Percentiles rank a stretch among this genome's conserved stretches.
These are phyloP conservation scores for Prunus fruticosa DNA, from an alignment of 306 rosid genomes.

Conservation along the genomic window DNA sequence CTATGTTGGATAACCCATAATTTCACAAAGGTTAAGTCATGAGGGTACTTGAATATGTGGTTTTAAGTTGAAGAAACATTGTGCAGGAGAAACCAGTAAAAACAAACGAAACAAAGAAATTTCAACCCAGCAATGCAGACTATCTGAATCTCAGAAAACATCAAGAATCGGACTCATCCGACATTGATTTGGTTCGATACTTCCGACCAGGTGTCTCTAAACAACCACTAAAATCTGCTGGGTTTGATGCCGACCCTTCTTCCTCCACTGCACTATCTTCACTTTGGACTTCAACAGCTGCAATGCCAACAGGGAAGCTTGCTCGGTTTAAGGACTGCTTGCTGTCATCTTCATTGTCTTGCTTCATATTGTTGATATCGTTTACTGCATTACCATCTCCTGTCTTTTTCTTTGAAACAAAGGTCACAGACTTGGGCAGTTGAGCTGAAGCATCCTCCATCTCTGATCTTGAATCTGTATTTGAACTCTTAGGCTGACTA, in stretches of 20 bases:
- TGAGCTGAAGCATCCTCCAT: slow-evolving; percentile 6
- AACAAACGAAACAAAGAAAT: too few species aligned
- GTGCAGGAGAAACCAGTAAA: background rate
- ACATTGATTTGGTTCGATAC: slow-evolving; percentile 12
- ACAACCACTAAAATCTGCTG: background rate
- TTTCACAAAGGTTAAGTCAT: background rate
- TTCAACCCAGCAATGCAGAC: background rate
- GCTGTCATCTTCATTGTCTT: slow-evolving; percentile 13
- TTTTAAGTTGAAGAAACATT: background rate
- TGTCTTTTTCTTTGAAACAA: slow-evolving; percentile 22
- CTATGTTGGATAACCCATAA: background rate
- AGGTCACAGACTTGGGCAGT: slow-evolving; percentile 24
- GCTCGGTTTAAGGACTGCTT: slow-evolving; percentile 10
- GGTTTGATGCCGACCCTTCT: slow-evolving; percentile 14
- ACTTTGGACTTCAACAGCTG: slow-evolving; percentile 17
- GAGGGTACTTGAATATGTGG: background rate
- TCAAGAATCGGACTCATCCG: slow-evolving; percentile 18
- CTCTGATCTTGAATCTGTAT: slow-evolving; percentile 9
- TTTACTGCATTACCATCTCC: slow-evolving; percentile 10
- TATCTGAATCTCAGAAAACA: background rate
- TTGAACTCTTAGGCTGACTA: slow-evolving; percentile 3
- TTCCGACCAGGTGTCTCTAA: slow-evolving; percentile 15
- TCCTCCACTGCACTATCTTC: slow-evolving; percentile 16
- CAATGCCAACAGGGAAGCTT: slow-evolving; percentile 10
- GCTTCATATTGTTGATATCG: background rate